Percentiles rank a stretch among this genome's conserved stretches.
Conservation (phyloP, 2,329 filamentous ascomycete species). For the Fusarium sp. region DNA sequence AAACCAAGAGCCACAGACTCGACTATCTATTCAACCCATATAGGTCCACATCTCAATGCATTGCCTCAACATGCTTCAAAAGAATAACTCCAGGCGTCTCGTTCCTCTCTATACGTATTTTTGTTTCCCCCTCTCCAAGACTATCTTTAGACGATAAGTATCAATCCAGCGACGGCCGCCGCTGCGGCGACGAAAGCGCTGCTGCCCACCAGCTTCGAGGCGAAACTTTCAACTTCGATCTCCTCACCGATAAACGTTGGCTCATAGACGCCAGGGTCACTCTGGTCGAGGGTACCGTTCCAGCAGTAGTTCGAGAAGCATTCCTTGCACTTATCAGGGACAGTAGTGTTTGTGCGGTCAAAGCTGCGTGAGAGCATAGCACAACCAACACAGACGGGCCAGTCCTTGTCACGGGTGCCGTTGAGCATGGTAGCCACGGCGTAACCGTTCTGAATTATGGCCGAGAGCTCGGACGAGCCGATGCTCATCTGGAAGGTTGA, state of each 20-base stretch:
- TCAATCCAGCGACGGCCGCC: constrained; percentile 38
- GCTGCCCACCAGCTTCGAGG: constrained; percentile 26
- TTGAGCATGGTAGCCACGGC: constrained; percentile 87
- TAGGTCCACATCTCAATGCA: constrained; percentile 22
- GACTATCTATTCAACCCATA: constrained; percentile 24
- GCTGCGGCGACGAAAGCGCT: constrained; percentile 25
- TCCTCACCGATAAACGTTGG: constrained; percentile 44
- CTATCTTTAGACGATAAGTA: constrained; percentile 33
- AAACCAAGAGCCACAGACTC: constrained; percentile 18
- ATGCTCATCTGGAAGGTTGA: constrained; percentile 79
- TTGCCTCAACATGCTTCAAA: constrained; percentile 24
- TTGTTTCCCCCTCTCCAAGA: background rate
- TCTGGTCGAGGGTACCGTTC: constrained; percentile 74
- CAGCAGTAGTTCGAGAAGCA: constrained; percentile 93
- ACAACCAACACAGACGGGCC: constrained; percentile 88
- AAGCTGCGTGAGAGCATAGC: constrained; percentile 84
- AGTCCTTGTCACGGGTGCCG: constrained; percentile 75
- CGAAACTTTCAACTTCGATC: constrained; percentile 44
- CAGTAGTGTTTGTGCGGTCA: constrained; percentile 72
- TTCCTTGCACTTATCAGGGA: constrained; percentile 76
- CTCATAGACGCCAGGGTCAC: constrained; percentile 49
- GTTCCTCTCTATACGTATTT: constrained; percentile 8
- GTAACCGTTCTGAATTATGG: constrained; percentile 88
- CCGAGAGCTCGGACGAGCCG: constrained; percentile 73
- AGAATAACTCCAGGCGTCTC: constrained; percentile 30